phyloP scores from a whole-genome alignment of 2,329 filamentous ascomycete genomes.

The Pyricularia sp. region DNA sequence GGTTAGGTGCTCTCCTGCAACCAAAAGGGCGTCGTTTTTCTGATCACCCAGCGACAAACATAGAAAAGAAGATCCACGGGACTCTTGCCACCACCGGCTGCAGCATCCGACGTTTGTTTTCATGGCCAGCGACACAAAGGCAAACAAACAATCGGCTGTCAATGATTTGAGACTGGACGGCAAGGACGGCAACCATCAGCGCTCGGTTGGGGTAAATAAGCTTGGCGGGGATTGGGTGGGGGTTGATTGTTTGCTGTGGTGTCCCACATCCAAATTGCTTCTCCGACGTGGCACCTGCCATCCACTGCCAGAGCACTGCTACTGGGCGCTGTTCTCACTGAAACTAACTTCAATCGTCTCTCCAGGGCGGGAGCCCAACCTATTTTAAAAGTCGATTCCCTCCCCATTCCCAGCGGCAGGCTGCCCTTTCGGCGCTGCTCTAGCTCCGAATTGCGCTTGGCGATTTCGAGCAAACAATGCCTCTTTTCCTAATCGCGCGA shows the following conservation, averaged over 20 bases:
- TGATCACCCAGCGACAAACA: background rate
- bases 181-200: background rate
- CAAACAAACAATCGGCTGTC: background rate
- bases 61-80: background rate
- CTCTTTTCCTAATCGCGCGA: background rate
- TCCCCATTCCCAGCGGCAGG: background rate
- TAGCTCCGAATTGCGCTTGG: background rate
- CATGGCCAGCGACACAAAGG: background rate
- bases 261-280: background rate
- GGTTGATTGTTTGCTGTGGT: background rate
- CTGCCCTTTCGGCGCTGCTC: background rate
- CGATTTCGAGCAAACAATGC: background rate
- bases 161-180: background rate
- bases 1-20: background rate
- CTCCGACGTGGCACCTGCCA: background rate
- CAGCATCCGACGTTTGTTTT: too few species aligned
- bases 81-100: background rate
- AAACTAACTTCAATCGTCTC: background rate
- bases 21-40: background rate
- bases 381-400: background rate
- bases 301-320: background rate
- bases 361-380: background rate
- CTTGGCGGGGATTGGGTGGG: background rate
- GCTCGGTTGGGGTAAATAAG: background rate
- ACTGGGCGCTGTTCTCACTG: too few species aligned